A percentile compares a stretch with the other conserved stretches of the same genome.
Conservation (phyloP, 306 rosid species). For the Cicer judaicum region DNA sequence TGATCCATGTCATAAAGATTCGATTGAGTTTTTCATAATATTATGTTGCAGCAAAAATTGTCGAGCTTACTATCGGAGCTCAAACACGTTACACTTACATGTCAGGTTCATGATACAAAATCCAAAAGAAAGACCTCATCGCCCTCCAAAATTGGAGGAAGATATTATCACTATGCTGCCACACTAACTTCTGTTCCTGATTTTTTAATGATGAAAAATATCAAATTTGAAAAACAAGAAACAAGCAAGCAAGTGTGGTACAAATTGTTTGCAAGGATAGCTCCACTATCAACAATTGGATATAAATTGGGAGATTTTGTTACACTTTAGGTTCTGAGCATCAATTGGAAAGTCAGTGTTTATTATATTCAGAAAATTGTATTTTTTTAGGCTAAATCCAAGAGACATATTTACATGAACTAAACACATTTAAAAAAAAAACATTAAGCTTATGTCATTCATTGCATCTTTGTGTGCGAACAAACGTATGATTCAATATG, state of each 20-base stretch:
- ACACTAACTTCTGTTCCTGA: conserved; percentile 15
- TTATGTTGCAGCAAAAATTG: conserved; percentile 69
- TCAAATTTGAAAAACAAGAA: conserved; percentile 26
- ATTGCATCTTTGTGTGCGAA: background rate
- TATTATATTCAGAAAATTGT: conserved; percentile 32
- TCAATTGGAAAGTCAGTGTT: conserved; percentile 19
- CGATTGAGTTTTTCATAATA: too few relatives aligned
- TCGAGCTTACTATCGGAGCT: conserved; percentile 86
- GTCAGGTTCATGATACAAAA: conserved; percentile 72
- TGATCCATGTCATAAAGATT: too few relatives aligned
- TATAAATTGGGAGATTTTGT: conserved; percentile 43
- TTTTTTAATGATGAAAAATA: conserved; percentile 23
- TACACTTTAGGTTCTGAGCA: conserved; percentile 32
- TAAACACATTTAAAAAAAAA: background rate
- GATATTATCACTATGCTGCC: conserved; percentile 34
- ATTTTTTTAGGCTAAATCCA: background rate
- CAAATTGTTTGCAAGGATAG: conserved; percentile 29
- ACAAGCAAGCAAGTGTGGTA: conserved; percentile 35
- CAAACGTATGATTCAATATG: background rate
- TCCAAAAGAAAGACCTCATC: conserved; percentile 25
- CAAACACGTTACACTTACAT: conserved; percentile 90
- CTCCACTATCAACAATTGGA: conserved; percentile 32
- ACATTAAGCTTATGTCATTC: background rate
- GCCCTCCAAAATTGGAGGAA: conserved; percentile 39
- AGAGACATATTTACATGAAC: background rate